A percentile compares a stretch with the other conserved stretches of the same genome.
Evolutionary conservation across 2,329 filamentous ascomycete genomes (phyloP).

Genomic region (Juglanconis sp.): DNA sequence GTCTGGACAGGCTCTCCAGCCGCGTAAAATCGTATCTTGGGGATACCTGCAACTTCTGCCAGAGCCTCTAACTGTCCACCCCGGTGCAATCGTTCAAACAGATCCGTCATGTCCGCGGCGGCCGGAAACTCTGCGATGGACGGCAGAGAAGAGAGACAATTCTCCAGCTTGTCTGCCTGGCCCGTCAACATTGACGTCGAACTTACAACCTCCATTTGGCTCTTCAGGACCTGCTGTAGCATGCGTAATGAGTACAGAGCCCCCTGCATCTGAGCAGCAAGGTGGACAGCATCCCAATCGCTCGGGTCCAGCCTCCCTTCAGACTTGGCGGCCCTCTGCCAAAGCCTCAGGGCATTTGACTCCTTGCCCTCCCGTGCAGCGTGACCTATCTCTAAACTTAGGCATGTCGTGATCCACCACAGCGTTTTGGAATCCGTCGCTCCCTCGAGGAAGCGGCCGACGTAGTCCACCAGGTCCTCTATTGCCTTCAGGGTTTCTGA

Average conservation of each 20-base stretch:
- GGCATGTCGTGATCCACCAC: conserved; percentile 33
- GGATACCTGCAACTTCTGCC: neutral
- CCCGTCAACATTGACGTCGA: neutral
- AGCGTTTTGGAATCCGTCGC: conserved; percentile 11
- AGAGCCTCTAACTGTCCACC: neutral
- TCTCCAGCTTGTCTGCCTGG: neutral
- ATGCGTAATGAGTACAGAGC: conserved; percentile 61
- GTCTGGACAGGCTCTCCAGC: neutral
- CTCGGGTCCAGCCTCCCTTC: conserved; percentile 29
- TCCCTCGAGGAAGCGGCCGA: neutral
- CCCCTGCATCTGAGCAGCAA: conserved; percentile 58
- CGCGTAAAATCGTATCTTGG: neutral
- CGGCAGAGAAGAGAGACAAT: conserved; percentile 10
- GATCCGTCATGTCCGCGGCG: neutral
- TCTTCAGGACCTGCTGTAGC: conserved; percentile 44
- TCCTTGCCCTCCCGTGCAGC: conserved; percentile 29
- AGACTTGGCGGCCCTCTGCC: conserved; percentile 24
- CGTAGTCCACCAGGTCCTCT: conserved; percentile 20
- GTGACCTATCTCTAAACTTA: conserved; percentile 34
- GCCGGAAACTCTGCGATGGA: conserved; percentile 6
- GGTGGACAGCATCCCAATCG: conserved; percentile 60
- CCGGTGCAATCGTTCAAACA: conserved; percentile 2
- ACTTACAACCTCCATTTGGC: neutral
- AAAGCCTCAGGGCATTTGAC: conserved; percentile 28
- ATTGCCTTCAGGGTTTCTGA: conserved; percentile 23